phyloP scores from a whole-genome alignment of 495 filamentous ascomycete species.

The Penicillium turbatum region DNA sequence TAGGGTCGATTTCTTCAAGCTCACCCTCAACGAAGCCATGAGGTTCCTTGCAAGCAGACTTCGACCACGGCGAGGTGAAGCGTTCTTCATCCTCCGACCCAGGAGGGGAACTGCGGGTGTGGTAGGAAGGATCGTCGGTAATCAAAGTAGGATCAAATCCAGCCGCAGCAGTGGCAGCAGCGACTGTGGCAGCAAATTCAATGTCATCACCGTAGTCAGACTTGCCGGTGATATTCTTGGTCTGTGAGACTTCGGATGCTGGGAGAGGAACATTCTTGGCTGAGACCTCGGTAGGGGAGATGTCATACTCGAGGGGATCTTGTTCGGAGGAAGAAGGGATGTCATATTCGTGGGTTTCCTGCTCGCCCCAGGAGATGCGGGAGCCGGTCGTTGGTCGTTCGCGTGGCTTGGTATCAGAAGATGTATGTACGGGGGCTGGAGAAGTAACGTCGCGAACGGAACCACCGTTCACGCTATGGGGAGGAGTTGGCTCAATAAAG shows the following conservation, averaged over 20 bases:
- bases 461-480: conserved; percentile 40
- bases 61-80: conserved; percentile 45
- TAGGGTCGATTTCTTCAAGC: conserved; percentile 17
- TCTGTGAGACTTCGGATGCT: conserved; percentile 12
- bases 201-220: conserved; percentile 48
- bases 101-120: conserved; percentile 60
- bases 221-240: conserved; percentile 13
- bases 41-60: conserved; percentile 30
- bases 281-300: conserved; percentile 13
- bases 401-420: conserved; percentile 19
- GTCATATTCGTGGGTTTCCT: conserved; percentile 57
- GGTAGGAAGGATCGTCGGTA: conserved; percentile 59
- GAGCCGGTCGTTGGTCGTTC: conserved; percentile 39
- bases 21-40: conserved; percentile 37
- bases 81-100: conserved; percentile 47
- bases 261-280: conserved; percentile 18
- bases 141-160: conserved; percentile 72
- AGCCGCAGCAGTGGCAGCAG: conserved; percentile 60
- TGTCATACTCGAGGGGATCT: conserved; percentile 32
- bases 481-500: conserved; percentile 50
- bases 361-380: conserved; percentile 59
- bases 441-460: conserved; percentile 35
- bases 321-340: conserved; percentile 50
- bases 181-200: conserved; percentile 65
- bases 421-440: conserved; percentile 22